Percentiles rank a stretch among this genome's conserved stretches.
Evolutionary conservation across 768 basidiomycete species (phyloP).

Genomic region (Phanerochaete carnosa): DNA sequence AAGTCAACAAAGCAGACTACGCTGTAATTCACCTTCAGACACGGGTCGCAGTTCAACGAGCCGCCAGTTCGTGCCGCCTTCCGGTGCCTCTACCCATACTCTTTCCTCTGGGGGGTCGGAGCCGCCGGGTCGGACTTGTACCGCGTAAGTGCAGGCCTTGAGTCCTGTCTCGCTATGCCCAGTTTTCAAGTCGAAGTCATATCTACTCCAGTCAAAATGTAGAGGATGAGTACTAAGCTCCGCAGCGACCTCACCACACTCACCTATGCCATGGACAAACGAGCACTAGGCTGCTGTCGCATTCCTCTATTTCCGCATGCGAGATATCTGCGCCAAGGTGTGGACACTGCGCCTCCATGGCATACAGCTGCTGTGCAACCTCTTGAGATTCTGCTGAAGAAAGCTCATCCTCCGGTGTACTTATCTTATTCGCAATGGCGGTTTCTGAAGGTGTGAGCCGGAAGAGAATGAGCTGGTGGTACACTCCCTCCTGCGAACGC

Average conservation of each 20-base stretch:
- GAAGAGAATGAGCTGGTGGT: slow-evolving; percentile 65
- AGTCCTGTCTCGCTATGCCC: slow-evolving; percentile 71
- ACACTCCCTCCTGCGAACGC: slow-evolving; percentile 53
- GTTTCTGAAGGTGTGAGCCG: slow-evolving; percentile 41
- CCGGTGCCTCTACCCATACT: slow-evolving; percentile 61
- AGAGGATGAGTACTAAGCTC: not conserved
- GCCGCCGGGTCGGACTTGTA: slow-evolving; percentile 44
- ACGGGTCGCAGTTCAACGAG: slow-evolving; percentile 68
- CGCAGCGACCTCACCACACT: slow-evolving; percentile 8
- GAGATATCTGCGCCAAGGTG: slow-evolving; percentile 80
- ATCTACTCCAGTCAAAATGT: slow-evolving; percentile 40
- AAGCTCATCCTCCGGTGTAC: not conserved
- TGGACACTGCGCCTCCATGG: slow-evolving; percentile 79
- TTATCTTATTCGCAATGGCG: not conserved
- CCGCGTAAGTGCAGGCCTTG: slow-evolving; percentile 61
- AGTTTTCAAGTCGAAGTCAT: slow-evolving; percentile 69
- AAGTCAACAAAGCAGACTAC: not conserved
- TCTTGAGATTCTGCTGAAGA: not conserved
- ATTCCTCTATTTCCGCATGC: slow-evolving; percentile 76
- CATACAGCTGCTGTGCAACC: slow-evolving; percentile 50
- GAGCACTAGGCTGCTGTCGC: slow-evolving; percentile 53
- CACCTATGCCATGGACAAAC: slow-evolving; percentile 79
- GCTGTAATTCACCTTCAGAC: slow-evolving; percentile 52
- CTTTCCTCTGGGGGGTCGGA: slow-evolving; percentile 35
- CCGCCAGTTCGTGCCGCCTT: slow-evolving; percentile 51